These are phyloP conservation scores for Trametes sp. DNA, from an alignment of 1,284 basidiomycete species.

Conservation along the genomic window DNA sequence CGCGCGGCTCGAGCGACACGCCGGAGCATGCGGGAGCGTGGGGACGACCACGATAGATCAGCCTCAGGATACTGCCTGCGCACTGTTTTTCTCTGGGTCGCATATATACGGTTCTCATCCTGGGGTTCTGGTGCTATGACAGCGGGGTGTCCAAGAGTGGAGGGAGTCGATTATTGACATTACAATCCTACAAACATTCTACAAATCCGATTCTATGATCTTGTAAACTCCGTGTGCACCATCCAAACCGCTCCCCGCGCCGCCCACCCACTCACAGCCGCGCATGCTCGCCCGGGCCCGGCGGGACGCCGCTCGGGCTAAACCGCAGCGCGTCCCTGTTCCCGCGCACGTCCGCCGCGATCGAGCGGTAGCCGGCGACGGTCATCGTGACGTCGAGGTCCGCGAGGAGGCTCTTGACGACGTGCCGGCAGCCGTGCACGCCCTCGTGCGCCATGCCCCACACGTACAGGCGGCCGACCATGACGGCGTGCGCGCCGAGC, in stretches of 20 bases:
- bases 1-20: neutral
- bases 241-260: neutral
- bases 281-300: constrained; percentile 48
- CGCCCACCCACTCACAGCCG: constrained; percentile 39
- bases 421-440: constrained; percentile 58
- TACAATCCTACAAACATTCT: neutral
- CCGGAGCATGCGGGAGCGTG: neutral
- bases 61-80: too few species aligned
- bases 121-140: neutral
- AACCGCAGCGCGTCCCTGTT: constrained; percentile 48
- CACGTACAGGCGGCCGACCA: constrained; percentile 55
- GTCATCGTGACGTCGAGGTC: constrained; percentile 67
- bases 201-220: too few species aligned
- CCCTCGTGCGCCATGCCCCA: constrained; percentile 62
- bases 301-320: constrained; percentile 48
- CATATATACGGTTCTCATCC: too few species aligned
- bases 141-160: neutral
- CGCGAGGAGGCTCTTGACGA: constrained; percentile 66
- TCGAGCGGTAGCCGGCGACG: constrained; percentile 53
- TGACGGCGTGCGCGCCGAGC: constrained; percentile 54
- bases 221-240: too few species aligned
- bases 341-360: constrained; percentile 46
- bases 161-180: neutral
- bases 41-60: too few species aligned
- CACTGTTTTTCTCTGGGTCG: too few species aligned